Evolutionary conservation across 139 green algal species (phyloP), one percentile per base, ranked within the genome.

Genomic region (Chlorella sp.): DNA sequence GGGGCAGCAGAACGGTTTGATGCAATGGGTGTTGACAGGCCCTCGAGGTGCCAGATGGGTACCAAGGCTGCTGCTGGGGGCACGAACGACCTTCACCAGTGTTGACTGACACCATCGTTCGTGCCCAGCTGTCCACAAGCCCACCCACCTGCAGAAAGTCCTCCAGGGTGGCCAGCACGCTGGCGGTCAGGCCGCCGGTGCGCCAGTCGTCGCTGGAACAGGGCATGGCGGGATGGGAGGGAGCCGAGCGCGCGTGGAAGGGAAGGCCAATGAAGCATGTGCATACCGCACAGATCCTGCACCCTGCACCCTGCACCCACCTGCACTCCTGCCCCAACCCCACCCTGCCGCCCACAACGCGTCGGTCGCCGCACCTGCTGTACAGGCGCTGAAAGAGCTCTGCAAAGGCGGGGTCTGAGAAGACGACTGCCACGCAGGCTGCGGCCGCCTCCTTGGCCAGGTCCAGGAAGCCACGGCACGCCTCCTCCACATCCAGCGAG

Each of bases 151-250:
- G 38, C 46, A 96, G 80, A 87, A 95, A 96, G 88, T 96, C 95
- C 9, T 90, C 81, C 43, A 98, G 82, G 6, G 95, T 98, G 68
- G 92, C 95, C 56, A 97, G 51, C n/a, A 96, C 85, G 41, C 88
- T 94, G 60, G 46, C 86, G 7, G 87, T 95, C 74, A 81, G 79
- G 30, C 22, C 84, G 48, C 94, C 94, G 38, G 26, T 16, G 34
- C 83, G 73, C 93, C 93, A 96, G 20, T 93, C 91, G 3, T 83
- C 68, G 67, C 26, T 87, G 69, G 60, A 81, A 87, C 43, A 54
- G 40, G 44, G 70, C 36, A 17, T 40, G 40, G 64, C 17, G 64
- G 13, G 20, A 17, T 34, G 60, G n/a, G n/a, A n/a, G n/a, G n/a
- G n/a, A n/a, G n/a, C n/a, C n/a, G n/a, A n/a, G n/a, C n/a, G n/a